Conservation (phyloP, 495 filamentous ascomycete species). For the Ramalina intermedia region DNA sequence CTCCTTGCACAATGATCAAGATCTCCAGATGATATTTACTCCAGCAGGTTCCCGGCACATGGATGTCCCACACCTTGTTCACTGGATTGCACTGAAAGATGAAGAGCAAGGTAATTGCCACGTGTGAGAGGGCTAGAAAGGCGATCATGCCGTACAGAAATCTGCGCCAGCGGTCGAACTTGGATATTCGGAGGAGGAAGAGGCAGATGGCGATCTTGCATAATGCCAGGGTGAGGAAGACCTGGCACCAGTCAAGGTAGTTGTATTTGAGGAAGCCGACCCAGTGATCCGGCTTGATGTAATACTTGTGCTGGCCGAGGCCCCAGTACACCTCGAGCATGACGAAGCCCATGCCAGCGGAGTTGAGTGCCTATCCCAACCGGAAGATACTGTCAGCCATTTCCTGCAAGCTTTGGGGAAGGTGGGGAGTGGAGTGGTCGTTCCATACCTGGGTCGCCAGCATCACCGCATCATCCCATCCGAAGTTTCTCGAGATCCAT, state of each 20-base stretch:
- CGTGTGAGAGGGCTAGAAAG: constrained; percentile 19
- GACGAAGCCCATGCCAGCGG: constrained; percentile 12
- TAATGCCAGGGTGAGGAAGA: constrained; percentile 23
- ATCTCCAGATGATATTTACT: constrained; percentile 4
- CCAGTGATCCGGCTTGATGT: constrained; percentile 2
- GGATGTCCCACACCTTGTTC: constrained; percentile 19
- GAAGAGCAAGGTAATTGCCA: constrained; percentile 21
- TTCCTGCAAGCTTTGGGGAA: neutral
- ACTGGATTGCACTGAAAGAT: constrained; percentile 23
- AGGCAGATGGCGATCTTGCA: constrained; percentile 37
- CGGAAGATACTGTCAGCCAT: constrained; percentile 1
- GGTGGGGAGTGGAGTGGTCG: neutral
- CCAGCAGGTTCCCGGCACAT: constrained; percentile 7
- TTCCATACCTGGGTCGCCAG: constrained; percentile 7
- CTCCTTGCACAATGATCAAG: constrained; percentile 16
- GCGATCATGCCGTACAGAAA: constrained; percentile 21
- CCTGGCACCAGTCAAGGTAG: constrained; percentile 13
- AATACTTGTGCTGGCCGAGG: constrained; percentile 10
- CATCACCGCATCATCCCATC: constrained; percentile 14
- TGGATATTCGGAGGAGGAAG: constrained; percentile 31
- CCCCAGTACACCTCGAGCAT: constrained; percentile 10
- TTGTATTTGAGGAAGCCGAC: constrained; percentile 13
- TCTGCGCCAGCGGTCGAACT: constrained; percentile 21
- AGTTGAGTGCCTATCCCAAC: constrained; percentile 1
- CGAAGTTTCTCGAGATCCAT: constrained; percentile 13